Evolutionary conservation across 2,329 filamentous ascomycete genomes (phyloP).

Genomic region (Venturia asperata): DNA sequence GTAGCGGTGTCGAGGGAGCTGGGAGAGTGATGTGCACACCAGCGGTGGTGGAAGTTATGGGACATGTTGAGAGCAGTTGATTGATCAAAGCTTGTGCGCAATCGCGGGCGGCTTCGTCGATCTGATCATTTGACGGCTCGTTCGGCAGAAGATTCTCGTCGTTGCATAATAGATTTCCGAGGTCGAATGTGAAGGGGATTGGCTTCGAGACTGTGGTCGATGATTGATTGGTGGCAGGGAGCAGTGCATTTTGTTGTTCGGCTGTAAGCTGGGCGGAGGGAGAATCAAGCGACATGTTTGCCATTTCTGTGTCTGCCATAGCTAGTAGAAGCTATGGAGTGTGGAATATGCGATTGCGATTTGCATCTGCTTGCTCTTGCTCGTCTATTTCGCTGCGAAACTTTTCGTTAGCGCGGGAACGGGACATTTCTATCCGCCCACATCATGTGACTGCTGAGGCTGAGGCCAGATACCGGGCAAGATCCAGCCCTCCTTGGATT

Average conservation of each 20-base stretch:
- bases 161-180: conserved; percentile 75
- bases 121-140: conserved; percentile 54
- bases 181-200: conserved; percentile 86
- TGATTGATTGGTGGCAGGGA: neutral
- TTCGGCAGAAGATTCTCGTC: conserved; percentile 76
- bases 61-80: conserved; percentile 84
- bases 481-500: neutral
- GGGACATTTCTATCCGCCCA: neutral
- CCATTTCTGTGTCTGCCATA: conserved; percentile 18
- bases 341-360: neutral
- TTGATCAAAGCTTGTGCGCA: conserved; percentile 89
- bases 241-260: neutral
- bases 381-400: conserved; percentile 4
- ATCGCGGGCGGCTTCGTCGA: conserved; percentile 72
- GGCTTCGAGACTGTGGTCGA: conserved; percentile 52
- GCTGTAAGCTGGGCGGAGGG: conserved; percentile 7
- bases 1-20: conserved; percentile 59
- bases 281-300: conserved; percentile 16
- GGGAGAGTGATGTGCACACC: conserved; percentile 78
- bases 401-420: conserved; percentile 9
- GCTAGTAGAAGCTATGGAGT: too few species aligned
- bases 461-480: too few species aligned
- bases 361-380: neutral
- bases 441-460: neutral
- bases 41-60: conserved; percentile 59